These are phyloP conservation scores for Lactarius deliciosus DNA, from an alignment of 768 basidiomycete genomes.

Conservation along the genomic window DNA sequence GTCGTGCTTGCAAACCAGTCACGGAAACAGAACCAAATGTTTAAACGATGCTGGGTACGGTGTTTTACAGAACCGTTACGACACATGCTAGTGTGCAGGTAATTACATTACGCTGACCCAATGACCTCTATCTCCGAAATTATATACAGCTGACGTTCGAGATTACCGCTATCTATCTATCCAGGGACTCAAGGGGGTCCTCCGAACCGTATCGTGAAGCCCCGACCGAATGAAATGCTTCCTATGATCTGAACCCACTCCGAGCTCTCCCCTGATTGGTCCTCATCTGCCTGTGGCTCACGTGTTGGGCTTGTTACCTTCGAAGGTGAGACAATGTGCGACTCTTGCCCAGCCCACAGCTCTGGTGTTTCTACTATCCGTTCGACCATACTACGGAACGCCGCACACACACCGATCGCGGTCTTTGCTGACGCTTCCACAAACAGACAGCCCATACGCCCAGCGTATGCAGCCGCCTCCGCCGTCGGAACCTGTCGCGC, in stretches of 20 bases:
- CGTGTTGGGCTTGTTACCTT: neutral
- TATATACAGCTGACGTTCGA: no score
- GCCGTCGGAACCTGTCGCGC: conserved; percentile 73
- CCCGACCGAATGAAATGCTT: neutral
- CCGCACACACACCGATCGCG: conserved; percentile 71
- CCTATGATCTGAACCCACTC: conserved; percentile 3
- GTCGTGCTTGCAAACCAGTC: no score
- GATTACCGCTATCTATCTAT: conserved; percentile 4
- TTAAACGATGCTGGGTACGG: no score
- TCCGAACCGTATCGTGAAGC: neutral
- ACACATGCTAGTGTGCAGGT: no score
- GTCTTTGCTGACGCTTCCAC: conserved; percentile 93
- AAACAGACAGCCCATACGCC: conserved; percentile 83
- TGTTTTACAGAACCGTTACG: no score
- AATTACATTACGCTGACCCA: no score
- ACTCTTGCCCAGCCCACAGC: conserved; percentile 54
- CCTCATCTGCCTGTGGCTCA: neutral
- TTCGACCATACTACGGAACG: conserved; percentile 72
- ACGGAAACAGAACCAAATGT: no score
- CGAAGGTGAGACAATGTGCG: conserved; percentile 29
- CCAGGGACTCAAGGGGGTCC: neutral
- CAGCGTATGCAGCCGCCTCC: conserved; percentile 79
- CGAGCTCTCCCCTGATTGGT: neutral
- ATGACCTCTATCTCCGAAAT: no score
- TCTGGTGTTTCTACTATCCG: conserved; percentile 80